These are phyloP conservation scores for Phytophthora idaei DNA, from an alignment of 352 stramenopile genomes.

Conservation along the genomic window DNA sequence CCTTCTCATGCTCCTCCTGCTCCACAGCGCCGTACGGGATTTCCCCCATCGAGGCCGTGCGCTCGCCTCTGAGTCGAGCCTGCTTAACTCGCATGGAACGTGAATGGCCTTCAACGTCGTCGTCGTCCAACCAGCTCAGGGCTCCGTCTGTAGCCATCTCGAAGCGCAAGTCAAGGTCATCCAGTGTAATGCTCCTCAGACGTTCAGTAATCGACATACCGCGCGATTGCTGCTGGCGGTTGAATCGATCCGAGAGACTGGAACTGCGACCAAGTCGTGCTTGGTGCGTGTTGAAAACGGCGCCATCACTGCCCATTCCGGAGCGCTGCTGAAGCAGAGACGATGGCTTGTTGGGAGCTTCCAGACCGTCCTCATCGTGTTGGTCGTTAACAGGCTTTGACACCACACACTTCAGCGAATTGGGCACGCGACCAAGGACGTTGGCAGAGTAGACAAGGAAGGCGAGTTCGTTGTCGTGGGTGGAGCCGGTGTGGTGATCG, in stretches of 20 bases:
- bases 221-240: conserved; percentile 54
- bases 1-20: conserved; percentile 74
- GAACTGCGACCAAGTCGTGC: conserved; percentile 54
- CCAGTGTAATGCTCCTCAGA: conserved; percentile 58
- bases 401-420: conserved; percentile 67
- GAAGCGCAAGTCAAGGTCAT: conserved; percentile 56
- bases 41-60: conserved; percentile 34
- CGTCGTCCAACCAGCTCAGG: conserved; percentile 55
- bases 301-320: conserved; percentile 49
- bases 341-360: conserved; percentile 9
- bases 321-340: conserved; percentile 28
- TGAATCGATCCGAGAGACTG: conserved; percentile 69
- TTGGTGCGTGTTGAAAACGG: conserved; percentile 53
- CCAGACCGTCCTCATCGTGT: conserved; percentile 15
- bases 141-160: conserved; percentile 36
- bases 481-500: conserved; percentile 57
- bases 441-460: conserved; percentile 85
- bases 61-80: conserved; percentile 27
- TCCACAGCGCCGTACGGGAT: conserved; percentile 69
- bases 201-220: conserved; percentile 59
- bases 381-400: conserved; percentile 25
- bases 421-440: conserved; percentile 77
- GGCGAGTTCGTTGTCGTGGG: conserved; percentile 64
- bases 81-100: conserved; percentile 51
- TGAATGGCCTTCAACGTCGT: conserved; percentile 47